These are phyloP conservation scores for Daldinia vernicosa DNA, from an alignment of 495 filamentous ascomycete genomes.

Conservation along the genomic window DNA sequence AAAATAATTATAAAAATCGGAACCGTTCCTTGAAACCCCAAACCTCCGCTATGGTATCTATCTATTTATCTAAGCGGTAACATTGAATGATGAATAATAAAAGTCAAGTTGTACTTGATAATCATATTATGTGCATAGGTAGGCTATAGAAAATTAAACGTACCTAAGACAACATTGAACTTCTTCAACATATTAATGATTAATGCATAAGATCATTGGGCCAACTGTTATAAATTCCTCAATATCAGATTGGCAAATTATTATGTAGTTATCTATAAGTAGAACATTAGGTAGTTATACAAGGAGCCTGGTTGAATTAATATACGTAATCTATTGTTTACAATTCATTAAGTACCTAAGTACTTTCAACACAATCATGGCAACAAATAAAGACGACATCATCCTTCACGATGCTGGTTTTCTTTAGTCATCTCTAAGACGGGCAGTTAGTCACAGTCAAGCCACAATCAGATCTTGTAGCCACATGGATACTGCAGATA, in stretches of 20 bases:
- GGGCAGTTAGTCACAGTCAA: too few species aligned
- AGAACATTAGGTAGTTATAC: too few species aligned
- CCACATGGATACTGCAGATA: background rate
- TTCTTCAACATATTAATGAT: background rate
- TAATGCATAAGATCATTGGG: background rate
- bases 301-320: too few species aligned
- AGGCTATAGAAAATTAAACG: too few species aligned
- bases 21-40: too few species aligned
- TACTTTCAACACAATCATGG: background rate
- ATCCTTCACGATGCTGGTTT: background rate
- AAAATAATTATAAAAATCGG: too few species aligned
- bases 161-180: background rate
- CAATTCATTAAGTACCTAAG: background rate
- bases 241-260: too few species aligned
- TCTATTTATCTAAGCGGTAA: background rate
- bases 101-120: too few species aligned
- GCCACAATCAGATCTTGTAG: background rate
- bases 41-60: too few species aligned
- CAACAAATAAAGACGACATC: background rate
- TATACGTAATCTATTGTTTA: background rate
- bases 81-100: too few species aligned
- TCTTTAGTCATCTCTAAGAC: background rate
- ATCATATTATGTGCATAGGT: too few species aligned
- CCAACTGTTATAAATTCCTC: background rate
- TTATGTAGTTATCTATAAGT: too few species aligned